Evolutionary conservation across 1,284 basidiomycete genomes (phyloP).

Genomic region (Phaffia rhodozyma): DNA sequence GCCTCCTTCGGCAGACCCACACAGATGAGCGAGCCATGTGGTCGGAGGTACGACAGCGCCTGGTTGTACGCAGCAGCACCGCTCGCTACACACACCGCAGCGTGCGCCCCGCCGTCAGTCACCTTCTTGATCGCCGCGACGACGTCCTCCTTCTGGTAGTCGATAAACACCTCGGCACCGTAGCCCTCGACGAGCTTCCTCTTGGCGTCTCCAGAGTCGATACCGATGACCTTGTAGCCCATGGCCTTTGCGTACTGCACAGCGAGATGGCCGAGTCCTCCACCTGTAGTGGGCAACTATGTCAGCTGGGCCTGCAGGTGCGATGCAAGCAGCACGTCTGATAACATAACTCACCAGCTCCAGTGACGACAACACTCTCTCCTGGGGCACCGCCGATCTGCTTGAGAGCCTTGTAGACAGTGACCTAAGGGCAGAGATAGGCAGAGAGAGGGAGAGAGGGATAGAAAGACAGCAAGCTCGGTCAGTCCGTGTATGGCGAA

Average conservation of each 20-base stretch:
- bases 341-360: constrained; percentile 39
- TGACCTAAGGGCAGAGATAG: background rate
- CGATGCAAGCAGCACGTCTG: too few species aligned
- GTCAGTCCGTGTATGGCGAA: background rate
- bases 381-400: background rate
- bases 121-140: background rate
- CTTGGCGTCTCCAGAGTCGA: constrained; percentile 65
- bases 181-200: constrained; percentile 52
- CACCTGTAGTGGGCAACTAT: constrained; percentile 16
- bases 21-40: constrained; percentile 52
- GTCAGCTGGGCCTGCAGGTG: too few species aligned
- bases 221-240: constrained; percentile 60
- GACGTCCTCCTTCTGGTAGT: background rate
- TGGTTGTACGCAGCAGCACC: constrained; percentile 32
- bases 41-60: constrained; percentile 53
- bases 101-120: background rate
- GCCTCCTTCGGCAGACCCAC: constrained; percentile 49
- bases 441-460: background rate
- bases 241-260: constrained; percentile 63
- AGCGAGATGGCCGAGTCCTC: constrained; percentile 43
- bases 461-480: background rate
- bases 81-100: background rate
- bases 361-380: background rate
- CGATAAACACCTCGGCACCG: constrained; percentile 49
- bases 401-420: background rate